Base-by-base conservation (phyloP, 192 early-diverging fungal species). In the Coemansia sp. region DNA sequence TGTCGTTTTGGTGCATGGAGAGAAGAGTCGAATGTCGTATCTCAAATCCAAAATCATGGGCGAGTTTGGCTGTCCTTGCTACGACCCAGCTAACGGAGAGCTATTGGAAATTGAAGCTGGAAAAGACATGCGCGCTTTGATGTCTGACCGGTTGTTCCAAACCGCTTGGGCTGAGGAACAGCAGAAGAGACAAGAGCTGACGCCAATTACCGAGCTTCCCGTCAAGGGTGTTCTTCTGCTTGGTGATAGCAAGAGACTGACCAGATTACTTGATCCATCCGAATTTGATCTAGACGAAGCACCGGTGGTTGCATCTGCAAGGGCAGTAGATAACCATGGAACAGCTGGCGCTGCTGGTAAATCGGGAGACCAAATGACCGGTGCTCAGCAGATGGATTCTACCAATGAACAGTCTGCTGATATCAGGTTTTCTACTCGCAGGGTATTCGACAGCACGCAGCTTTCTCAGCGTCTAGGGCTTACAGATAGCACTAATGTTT, bases 1-100 rank as follows among this genome's bases (percentile, higher is more conserved):
- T 76, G 92, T 94, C 1, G 90, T 99, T 20, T 73, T 99, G 8
- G 96, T 99, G 0, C 97, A 99, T 60, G 97, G 97, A 5, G 96
- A 99, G 72, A 92, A 90, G 73, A 77, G 78, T 29, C 89, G 93
- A 33, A 98, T 99, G 96, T 86, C 83, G 32, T 88, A 87, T 49
- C 69, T 98, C 34, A 91, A 92, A 68, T 83, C 86, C 40, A 87
- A 92, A 49, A 90, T 98, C 64, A 85, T 89, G 77, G 80, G 84
- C 17, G 95, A 98, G 72, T 87, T 92, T 67, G 87, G 88, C 18
- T 89, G 94, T 17, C 89, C 89, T 31, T 92, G 89, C 72, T 94
- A 88, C 67, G 86, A 92, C 71, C 96, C 96, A 1, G 90, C 94
- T 3, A 98, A 98, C 70, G 95, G 95, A 2, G 85, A 84, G 34